phyloP scores from a whole-genome alignment of 78 protist species.

The Polysphondylium violaceum region DNA sequence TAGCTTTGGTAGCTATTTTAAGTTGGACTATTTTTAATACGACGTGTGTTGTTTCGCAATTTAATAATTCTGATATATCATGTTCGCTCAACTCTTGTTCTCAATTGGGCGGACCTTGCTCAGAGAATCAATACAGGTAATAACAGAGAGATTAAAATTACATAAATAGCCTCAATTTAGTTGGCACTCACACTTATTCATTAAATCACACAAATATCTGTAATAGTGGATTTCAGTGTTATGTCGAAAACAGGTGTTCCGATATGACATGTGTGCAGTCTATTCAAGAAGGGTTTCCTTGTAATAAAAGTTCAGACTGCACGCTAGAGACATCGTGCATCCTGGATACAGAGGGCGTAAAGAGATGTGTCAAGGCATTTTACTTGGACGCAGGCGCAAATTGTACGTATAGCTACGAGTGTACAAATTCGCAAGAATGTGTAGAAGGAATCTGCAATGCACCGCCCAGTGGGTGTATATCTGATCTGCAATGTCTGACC shows the following conservation, averaged over 20 bases:
- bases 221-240: slow-evolving; percentile 24
- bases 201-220: no score
- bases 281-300: not conserved
- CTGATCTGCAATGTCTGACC: not conserved
- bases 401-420: not conserved
- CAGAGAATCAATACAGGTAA: no score
- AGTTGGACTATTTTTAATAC: no score
- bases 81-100: slow-evolving; percentile 24
- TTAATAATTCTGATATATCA: not conserved
- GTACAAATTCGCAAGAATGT: not conserved
- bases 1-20: no score
- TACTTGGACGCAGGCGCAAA: not conserved
- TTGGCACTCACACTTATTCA: not conserved
- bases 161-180: no score
- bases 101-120: slow-evolving; percentile 19
- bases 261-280: not conserved
- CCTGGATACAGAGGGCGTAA: not conserved
- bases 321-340: not conserved
- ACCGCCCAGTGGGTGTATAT: slow-evolving; percentile 3
- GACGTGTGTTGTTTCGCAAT: no score
- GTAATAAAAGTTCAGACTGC: slow-evolving; percentile 4
- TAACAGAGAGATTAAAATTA: no score
- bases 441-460: not conserved
- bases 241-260: not conserved
- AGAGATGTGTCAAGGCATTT: not conserved